These are phyloP conservation scores for Elongisporangium undulatum DNA, from an alignment of 352 stramenopile genomes.

Conservation along the genomic window DNA sequence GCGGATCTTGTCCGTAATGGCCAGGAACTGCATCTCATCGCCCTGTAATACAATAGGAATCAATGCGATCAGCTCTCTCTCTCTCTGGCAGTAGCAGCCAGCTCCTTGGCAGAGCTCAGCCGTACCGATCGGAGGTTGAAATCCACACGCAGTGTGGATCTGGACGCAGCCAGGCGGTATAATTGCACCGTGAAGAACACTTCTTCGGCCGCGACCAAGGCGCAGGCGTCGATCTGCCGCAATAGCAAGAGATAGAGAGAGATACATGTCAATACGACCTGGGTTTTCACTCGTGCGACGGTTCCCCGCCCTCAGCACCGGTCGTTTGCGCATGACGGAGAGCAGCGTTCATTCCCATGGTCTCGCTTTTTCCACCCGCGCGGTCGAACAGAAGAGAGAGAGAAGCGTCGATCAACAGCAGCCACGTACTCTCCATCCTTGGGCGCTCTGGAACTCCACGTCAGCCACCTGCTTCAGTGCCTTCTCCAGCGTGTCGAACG, in stretches of 20 bases:
- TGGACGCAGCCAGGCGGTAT: conserved; percentile 37
- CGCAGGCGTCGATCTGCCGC: conserved; percentile 57
- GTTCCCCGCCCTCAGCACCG: conserved; percentile 1
- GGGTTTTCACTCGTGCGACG: conserved; percentile 3
- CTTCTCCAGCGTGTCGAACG: conserved; percentile 47
- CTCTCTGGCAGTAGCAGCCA: background rate
- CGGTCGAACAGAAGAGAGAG: background rate
- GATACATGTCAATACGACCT: conserved; percentile 7
- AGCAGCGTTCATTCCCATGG: background rate
- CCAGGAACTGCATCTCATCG: conserved; percentile 61
- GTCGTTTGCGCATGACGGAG: background rate
- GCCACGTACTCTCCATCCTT: conserved; percentile 59
- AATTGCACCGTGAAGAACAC: conserved; percentile 59
- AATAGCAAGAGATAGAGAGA: conserved; percentile 14
- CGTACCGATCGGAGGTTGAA: conserved; percentile 64
- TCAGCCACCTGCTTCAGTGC: conserved; percentile 31
- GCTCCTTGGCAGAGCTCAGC: conserved; percentile 5
- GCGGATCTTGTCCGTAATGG: conserved; percentile 58
- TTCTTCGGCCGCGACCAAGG: conserved; percentile 62
- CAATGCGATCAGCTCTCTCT: conserved; percentile 15
- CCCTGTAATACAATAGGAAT: conserved; percentile 27
- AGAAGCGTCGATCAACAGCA: conserved; percentile 11
- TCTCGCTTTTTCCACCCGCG: background rate
- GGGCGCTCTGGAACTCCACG: conserved; percentile 42
- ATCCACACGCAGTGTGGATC: conserved; percentile 50